A percentile compares a stretch with the other conserved stretches of the same genome.
Conservation (phyloP, 1,284 basidiomycete genomes). For the Ustilago bromivora region DNA sequence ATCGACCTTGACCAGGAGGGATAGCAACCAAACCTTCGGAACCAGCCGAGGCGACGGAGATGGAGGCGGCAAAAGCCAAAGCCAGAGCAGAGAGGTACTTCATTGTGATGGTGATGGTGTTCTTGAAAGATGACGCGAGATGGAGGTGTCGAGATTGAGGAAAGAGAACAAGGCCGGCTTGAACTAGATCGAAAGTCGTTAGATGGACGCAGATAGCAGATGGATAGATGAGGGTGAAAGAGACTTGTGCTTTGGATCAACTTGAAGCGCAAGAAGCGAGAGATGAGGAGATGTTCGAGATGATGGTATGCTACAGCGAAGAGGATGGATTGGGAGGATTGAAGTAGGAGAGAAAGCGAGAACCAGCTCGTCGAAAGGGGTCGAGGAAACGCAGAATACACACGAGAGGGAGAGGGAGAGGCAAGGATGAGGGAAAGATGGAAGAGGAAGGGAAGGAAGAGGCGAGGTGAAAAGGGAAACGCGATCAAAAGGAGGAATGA, state of each 20-base stretch:
- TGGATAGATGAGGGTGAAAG: slow-evolving; percentile 2
- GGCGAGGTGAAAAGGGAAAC: slow-evolving; percentile 13
- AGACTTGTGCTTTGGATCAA: slow-evolving; percentile 31
- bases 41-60: slow-evolving; percentile 32
- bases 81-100: slow-evolving; percentile 53
- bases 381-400: slow-evolving; percentile 27
- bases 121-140: slow-evolving; percentile 3
- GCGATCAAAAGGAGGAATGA: slow-evolving; percentile 26
- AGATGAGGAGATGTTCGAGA: neutral
- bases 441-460: slow-evolving; percentile 19
- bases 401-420: slow-evolving; percentile 9
- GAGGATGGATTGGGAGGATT: slow-evolving; percentile 8
- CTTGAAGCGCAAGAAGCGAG: slow-evolving; percentile 23
- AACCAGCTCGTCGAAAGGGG: slow-evolving; percentile 39
- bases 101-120: slow-evolving; percentile 32
- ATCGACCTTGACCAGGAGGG: slow-evolving; percentile 49
- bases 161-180: slow-evolving; percentile 29
- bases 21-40: slow-evolving; percentile 30
- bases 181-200: slow-evolving; percentile 14
- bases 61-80: slow-evolving; percentile 44
- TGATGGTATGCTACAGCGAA: slow-evolving; percentile 19
- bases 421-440: slow-evolving; percentile 7
- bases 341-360: slow-evolving; percentile 25
- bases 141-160: neutral
- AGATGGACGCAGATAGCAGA: slow-evolving; percentile 8